Conservation (phyloP, 1,284 basidiomycete genomes). For the Tilletiopsis washingtonensis region DNA sequence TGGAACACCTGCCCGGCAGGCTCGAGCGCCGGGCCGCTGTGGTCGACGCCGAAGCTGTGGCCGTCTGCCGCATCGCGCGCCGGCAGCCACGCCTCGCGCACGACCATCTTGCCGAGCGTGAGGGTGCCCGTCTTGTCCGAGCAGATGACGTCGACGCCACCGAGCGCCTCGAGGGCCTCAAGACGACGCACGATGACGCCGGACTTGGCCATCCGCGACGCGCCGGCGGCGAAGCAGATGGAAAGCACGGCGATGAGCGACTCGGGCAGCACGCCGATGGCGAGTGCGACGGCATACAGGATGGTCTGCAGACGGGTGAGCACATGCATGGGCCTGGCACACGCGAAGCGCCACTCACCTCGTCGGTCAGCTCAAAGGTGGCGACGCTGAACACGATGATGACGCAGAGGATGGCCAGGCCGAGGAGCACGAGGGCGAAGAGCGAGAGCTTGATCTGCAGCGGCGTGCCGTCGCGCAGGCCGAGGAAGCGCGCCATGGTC, state of each 20-base stretch:
- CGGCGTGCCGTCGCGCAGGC: constrained; percentile 54
- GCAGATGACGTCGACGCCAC: constrained; percentile 34
- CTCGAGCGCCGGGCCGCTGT: constrained; percentile 27
- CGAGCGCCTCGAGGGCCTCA: constrained; percentile 38
- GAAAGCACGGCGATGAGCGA: constrained; percentile 49
- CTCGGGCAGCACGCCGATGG: constrained; percentile 44
- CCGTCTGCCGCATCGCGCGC: constrained; percentile 5
- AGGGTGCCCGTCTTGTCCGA: constrained; percentile 42
- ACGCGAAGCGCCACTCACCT: no score
- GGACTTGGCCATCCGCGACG: constrained; percentile 37
- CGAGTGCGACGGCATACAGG: constrained; percentile 49
- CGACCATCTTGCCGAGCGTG: constrained; percentile 42
- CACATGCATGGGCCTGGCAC: no score
- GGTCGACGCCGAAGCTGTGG: constrained; percentile 23
- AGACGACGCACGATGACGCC: constrained; percentile 39
- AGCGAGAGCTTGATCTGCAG: constrained; percentile 60
- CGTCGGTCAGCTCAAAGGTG: constrained; percentile 43
- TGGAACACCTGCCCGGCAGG: constrained; percentile 17
- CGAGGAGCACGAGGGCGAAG: constrained; percentile 59
- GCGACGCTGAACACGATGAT: constrained; percentile 54
- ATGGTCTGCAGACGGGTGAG: no score
- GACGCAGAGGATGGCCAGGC: constrained; percentile 54
- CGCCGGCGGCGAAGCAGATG: constrained; percentile 38
- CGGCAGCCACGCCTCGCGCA: constrained; percentile 26
- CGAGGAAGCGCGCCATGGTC: constrained; percentile 42